Conservation (phyloP, 352 stramenopile species). For the Phytopythium montanum region DNA sequence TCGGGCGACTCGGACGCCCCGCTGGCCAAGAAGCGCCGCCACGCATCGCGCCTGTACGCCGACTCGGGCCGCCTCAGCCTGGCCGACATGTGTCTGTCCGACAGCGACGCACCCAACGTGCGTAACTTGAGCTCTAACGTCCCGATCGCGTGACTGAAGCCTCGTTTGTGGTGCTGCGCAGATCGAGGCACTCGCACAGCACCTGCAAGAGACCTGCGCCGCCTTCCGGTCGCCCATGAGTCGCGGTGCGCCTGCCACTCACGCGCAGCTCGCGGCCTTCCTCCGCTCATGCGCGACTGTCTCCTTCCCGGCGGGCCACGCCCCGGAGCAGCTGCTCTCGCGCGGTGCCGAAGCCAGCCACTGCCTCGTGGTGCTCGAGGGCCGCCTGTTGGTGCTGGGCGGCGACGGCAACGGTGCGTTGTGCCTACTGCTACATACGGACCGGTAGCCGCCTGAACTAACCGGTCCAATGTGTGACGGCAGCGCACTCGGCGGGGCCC, state of each 20-base stretch:
- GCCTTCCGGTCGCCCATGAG: conserved; percentile 30
- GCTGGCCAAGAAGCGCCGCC: conserved; percentile 42
- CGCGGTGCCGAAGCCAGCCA: not conserved
- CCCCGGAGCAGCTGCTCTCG: not conserved
- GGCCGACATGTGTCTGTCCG: conserved; percentile 33
- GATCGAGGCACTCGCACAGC: conserved; percentile 24
- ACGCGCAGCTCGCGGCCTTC: conserved; percentile 20
- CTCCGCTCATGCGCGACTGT: conserved; percentile 26
- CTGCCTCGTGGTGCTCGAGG: conserved; percentile 36
- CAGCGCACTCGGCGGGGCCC: conserved; percentile 22
- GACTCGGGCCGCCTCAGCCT: conserved; percentile 41
- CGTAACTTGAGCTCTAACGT: not conserved
- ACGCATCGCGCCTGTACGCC: conserved; percentile 42
- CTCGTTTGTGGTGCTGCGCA: conserved; percentile 9
- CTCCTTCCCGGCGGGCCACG: conserved; percentile 13
- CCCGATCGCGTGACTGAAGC: not conserved
- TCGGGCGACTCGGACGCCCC: conserved; percentile 19
- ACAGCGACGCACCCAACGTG: conserved; percentile 28
- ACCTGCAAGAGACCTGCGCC: conserved; percentile 29
- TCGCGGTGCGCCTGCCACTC: conserved; percentile 20
- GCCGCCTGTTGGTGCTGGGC: conserved; percentile 24
- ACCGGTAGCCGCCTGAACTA: not conserved
- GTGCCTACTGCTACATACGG: no score
- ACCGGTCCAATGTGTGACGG: no score
- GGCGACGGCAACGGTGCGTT: conserved; percentile 16